Evolutionary conservation across 2,329 filamentous ascomycete species (phyloP).

Genomic region (Claviceps cyperi): DNA sequence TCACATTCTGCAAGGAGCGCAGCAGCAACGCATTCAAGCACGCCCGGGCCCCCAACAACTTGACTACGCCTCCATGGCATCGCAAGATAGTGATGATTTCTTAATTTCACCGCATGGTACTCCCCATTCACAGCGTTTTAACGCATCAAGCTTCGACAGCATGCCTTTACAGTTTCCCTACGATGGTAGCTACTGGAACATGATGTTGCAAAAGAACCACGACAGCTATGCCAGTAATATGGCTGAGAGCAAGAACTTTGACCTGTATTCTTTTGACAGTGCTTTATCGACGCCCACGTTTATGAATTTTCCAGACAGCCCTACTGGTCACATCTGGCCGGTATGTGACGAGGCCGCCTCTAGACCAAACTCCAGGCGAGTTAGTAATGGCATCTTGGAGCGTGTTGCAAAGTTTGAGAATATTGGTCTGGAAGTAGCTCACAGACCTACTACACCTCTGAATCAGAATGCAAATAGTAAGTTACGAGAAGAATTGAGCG

Average conservation of each 20-base stretch:
- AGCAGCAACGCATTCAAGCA: slow-evolving; percentile 66
- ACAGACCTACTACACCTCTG: slow-evolving; percentile 47
- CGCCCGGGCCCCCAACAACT: slow-evolving; percentile 48
- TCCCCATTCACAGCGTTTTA: slow-evolving; percentile 39
- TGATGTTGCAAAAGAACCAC: slow-evolving; percentile 33
- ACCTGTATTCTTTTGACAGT: slow-evolving; percentile 32
- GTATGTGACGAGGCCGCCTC: slow-evolving; percentile 30
- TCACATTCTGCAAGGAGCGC: slow-evolving; percentile 68
- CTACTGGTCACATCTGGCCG: slow-evolving; percentile 32
- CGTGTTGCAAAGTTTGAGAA: slow-evolving; percentile 45
- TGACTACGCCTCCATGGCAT: slow-evolving; percentile 16
- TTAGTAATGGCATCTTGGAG: slow-evolving; percentile 48
- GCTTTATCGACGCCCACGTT: slow-evolving; percentile 35
- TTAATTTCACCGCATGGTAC: slow-evolving; percentile 41
- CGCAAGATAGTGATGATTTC: slow-evolving; percentile 36
- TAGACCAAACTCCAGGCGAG: slow-evolving; percentile 28
- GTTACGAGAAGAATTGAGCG: slow-evolving; percentile 13
- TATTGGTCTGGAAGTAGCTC: slow-evolving; percentile 28
- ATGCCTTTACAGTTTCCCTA: slow-evolving; percentile 33
- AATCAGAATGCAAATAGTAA: slow-evolving; percentile 45
- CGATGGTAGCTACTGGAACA: slow-evolving; percentile 28
- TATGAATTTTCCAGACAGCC: slow-evolving; percentile 34
- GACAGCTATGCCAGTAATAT: slow-evolving; percentile 27
- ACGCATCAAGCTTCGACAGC: slow-evolving; percentile 29
- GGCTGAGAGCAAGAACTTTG: slow-evolving; percentile 31